These are phyloP conservation scores for Penicillium flavigenum DNA, from an alignment of 495 filamentous ascomycete genomes.

Conservation along the genomic window DNA sequence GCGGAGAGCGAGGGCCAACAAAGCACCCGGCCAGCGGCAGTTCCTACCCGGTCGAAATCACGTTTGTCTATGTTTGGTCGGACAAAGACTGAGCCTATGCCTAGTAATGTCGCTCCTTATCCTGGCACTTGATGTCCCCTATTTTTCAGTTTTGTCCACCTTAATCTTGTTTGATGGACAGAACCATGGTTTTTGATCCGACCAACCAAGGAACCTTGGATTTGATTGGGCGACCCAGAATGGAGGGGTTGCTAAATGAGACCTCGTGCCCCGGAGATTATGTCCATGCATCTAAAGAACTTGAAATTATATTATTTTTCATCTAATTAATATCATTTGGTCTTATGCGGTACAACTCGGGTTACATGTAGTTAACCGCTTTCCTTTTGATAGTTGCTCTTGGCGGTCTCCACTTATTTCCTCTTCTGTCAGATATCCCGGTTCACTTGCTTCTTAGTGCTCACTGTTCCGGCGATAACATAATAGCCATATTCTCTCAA, in stretches of 20 bases:
- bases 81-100: constrained; percentile 27
- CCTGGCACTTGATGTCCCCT: constrained; percentile 38
- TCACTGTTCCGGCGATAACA: neutral
- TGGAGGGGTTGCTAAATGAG: neutral
- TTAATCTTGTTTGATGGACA: neutral
- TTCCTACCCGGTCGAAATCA: constrained; percentile 37
- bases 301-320: neutral
- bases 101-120: constrained; percentile 39
- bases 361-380: neutral
- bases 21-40: constrained; percentile 13
- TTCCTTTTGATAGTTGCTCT: neutral
- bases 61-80: constrained; percentile 35
- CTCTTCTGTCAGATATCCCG: neutral
- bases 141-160: neutral
- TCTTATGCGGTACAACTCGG: neutral
- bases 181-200: constrained; percentile 17
- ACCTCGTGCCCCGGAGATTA: neutral
- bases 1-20: constrained; percentile 12
- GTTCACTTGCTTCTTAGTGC: neutral
- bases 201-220: constrained; percentile 5
- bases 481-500: neutral
- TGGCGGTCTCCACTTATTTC: neutral
- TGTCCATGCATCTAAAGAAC: neutral
- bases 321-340: neutral
- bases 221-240: neutral